Conservation (phyloP, 2,329 filamentous ascomycete genomes). For the Stachybotrys chartarum region DNA sequence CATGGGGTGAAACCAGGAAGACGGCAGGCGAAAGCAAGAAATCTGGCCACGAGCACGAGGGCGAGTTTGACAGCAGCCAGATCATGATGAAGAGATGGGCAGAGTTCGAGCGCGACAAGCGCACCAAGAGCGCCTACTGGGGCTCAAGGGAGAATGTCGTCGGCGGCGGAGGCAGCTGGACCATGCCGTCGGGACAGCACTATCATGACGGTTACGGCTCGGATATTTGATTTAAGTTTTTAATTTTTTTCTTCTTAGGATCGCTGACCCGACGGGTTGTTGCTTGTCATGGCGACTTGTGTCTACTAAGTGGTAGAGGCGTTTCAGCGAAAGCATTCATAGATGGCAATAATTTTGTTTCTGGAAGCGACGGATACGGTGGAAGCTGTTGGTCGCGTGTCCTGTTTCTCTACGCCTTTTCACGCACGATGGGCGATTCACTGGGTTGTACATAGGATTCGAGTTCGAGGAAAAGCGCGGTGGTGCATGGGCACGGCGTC, state of each 20-base stretch:
- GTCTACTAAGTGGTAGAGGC: too few relatives aligned
- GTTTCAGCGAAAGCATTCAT: too few relatives aligned
- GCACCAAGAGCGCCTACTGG: constrained; percentile 44
- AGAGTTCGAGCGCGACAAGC: constrained; percentile 75
- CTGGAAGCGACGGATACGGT: too few relatives aligned
- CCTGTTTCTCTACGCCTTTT: background rate
- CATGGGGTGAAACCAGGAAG: constrained; percentile 96
- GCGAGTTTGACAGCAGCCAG: constrained; percentile 96
- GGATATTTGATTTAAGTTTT: constrained; percentile 24
- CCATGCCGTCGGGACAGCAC: constrained; percentile 32
- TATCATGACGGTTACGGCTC: constrained; percentile 51
- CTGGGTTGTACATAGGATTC: background rate
- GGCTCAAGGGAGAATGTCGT: constrained; percentile 43
- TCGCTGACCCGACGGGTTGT: too few relatives aligned
- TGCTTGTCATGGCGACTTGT: too few relatives aligned
- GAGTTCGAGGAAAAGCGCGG: background rate
- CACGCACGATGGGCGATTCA: background rate
- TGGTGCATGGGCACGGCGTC: background rate
- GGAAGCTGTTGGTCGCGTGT: background rate
- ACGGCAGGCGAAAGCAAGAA: constrained; percentile 87
- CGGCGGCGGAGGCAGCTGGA: constrained; percentile 34
- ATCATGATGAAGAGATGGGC: constrained; percentile 99
- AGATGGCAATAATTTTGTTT: too few relatives aligned
- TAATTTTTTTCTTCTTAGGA: too few relatives aligned
- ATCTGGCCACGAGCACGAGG: constrained; percentile 78